These are phyloP conservation scores for Sporormia fimetaria DNA, from an alignment of 495 filamentous ascomycete species.

Conservation along the genomic window DNA sequence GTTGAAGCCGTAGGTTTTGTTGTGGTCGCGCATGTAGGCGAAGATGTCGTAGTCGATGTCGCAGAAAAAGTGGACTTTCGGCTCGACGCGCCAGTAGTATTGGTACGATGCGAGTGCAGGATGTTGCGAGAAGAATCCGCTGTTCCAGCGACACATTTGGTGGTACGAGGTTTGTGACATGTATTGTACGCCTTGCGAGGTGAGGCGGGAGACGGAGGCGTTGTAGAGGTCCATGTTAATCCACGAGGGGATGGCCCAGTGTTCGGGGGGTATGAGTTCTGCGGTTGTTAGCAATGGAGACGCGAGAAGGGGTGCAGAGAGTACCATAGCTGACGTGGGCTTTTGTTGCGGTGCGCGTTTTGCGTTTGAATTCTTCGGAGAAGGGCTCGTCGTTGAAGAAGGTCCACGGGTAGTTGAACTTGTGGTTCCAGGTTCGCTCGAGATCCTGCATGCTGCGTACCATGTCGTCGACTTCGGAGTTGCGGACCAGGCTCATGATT, in stretches of 20 bases:
- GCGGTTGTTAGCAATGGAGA: constrained; percentile 16
- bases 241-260: constrained; percentile 88
- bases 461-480: constrained; percentile 75
- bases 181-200: constrained; percentile 82
- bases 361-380: constrained; percentile 78
- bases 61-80: constrained; percentile 99
- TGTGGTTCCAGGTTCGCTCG: constrained; percentile 92
- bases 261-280: constrained; percentile 83
- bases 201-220: constrained; percentile 72
- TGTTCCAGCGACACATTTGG: constrained; percentile 99
- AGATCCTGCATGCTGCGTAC: constrained; percentile 79
- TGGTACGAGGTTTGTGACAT: constrained; percentile 81
- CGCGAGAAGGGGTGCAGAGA: constrained; percentile 7
- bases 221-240: constrained; percentile 77
- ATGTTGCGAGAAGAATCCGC: constrained; percentile 94
- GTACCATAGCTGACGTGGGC: constrained; percentile 75
- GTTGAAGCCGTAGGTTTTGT: constrained; percentile 98
- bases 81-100: constrained; percentile 99
- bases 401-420: constrained; percentile 99
- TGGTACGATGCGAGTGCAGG: constrained; percentile 68
- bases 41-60: constrained; percentile 98
- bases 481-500: constrained; percentile 83
- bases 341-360: constrained; percentile 67
- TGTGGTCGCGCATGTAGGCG: constrained; percentile 92
- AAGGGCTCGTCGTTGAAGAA: constrained; percentile 97